These are phyloP conservation scores for Diphasiastrum complanatum DNA, from an alignment of 83 land plant species.

Conservation along the genomic window DNA sequence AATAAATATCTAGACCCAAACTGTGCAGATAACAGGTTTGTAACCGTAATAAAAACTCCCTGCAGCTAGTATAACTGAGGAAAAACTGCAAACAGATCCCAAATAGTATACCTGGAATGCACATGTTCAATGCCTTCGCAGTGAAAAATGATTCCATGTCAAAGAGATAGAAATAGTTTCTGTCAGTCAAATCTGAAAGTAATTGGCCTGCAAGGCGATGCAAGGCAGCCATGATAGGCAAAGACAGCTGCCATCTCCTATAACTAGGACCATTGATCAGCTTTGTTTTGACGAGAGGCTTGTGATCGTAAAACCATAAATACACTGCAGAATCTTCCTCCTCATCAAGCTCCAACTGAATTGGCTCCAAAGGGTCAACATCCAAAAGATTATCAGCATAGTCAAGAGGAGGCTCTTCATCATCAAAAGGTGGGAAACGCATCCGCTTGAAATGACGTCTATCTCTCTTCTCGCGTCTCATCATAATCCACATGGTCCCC, in stretches of 20 bases:
- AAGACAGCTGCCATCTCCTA: slow-evolving; percentile 91
- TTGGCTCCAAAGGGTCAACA: slow-evolving; percentile 97
- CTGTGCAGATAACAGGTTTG: too few species aligned
- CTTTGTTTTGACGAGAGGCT: slow-evolving; percentile 95
- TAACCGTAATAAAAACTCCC: too few species aligned
- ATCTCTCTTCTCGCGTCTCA: slow-evolving; percentile 97
- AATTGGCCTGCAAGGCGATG: slow-evolving; percentile 95
- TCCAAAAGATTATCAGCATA: slow-evolving; percentile 95
- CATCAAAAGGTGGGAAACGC: slow-evolving; percentile 99
- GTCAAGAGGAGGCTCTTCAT: slow-evolving; percentile 97
- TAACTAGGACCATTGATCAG: slow-evolving; percentile 97
- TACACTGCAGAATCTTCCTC: slow-evolving; percentile 99
- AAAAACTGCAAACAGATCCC: neutral
- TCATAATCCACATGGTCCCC: slow-evolving; percentile 99
- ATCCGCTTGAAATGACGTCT: slow-evolving; percentile 94
- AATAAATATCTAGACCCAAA: too few species aligned
- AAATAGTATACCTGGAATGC: slow-evolving; percentile 77
- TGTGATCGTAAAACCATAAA: slow-evolving; percentile 96
- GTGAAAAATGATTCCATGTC: slow-evolving; percentile 99
- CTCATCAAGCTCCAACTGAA: slow-evolving; percentile 87
- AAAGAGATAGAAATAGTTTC: slow-evolving; percentile 93
- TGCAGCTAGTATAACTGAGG: neutral
- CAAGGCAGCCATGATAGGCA: slow-evolving; percentile 97
- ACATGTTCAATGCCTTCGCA: slow-evolving; percentile 96
- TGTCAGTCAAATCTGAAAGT: slow-evolving; percentile 85